These are phyloP conservation scores for Taphrina sp. DNA, from an alignment of 1,139 yeast species.

Conservation along the genomic window DNA sequence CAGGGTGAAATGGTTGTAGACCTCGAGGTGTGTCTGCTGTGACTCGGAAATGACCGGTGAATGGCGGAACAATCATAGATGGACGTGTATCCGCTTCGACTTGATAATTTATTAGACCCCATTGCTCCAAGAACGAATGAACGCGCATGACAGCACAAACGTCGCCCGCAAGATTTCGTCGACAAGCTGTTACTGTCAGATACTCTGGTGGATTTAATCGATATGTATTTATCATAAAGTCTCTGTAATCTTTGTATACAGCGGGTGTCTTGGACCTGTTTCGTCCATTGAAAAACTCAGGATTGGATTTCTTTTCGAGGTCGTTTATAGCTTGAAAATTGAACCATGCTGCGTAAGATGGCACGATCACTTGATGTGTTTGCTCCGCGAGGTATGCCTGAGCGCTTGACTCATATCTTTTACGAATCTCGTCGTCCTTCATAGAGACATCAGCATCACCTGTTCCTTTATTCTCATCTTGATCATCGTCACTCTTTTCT, in stretches of 20 bases:
- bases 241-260: conserved; percentile 81
- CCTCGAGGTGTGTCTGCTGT: conserved; percentile 90
- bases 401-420: conserved; percentile 24
- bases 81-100: conserved; percentile 73
- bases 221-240: conserved; percentile 90
- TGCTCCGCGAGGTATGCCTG: conserved; percentile 50
- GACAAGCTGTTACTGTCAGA: conserved; percentile 86
- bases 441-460: conserved; percentile 16
- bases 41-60: conserved; percentile 52
- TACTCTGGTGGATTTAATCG: conserved; percentile 91
- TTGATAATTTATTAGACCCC: conserved; percentile 97
- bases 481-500: conserved; percentile 5
- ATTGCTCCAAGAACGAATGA: conserved; percentile 82
- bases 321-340: conserved; percentile 66
- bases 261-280: conserved; percentile 84
- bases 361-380: conserved; percentile 85
- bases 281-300: conserved; percentile 79
- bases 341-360: conserved; percentile 93
- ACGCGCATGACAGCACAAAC: conserved; percentile 90
- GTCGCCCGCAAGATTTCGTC: conserved; percentile 93
- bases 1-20: conserved; percentile 82
- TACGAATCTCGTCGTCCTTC: conserved; percentile 1
- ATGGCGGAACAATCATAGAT: conserved; percentile 67
- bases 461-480: conserved; percentile 10
- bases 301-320: conserved; percentile 69